A percentile compares a stretch with the other conserved stretches of the same genome.
These are phyloP conservation scores for Euphorbia celastroides DNA, from an alignment of 441 rosid species.

Conservation along the genomic window DNA sequence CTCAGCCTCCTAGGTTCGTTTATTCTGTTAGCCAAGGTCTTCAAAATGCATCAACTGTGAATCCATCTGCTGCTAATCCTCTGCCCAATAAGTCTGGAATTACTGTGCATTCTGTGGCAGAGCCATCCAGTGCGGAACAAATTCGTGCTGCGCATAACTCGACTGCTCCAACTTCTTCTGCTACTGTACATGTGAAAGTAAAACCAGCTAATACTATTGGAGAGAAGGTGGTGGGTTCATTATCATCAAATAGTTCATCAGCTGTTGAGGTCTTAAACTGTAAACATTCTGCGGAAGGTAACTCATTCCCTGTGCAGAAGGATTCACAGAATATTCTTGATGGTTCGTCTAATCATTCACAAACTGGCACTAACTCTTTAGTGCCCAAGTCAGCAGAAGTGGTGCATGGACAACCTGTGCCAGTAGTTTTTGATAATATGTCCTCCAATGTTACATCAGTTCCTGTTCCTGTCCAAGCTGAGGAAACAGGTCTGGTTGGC, in stretches of 20 bases:
- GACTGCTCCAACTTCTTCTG: constrained; percentile 32
- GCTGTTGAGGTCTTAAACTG: constrained; percentile 37
- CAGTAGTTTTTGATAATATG: constrained; percentile 24
- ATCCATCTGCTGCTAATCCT: constrained; percentile 37
- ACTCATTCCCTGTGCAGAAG: constrained; percentile 27
- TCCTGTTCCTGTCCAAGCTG: constrained; percentile 23
- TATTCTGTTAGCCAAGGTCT: constrained; percentile 50
- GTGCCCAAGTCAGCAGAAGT: constrained; percentile 29
- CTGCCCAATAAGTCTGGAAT: constrained; percentile 37
- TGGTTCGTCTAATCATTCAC: constrained; percentile 35
- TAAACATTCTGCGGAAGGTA: constrained; percentile 35
- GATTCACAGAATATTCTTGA: constrained; percentile 35
- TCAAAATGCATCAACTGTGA: constrained; percentile 47
- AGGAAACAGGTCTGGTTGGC: constrained; percentile 24
- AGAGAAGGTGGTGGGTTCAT: constrained; percentile 23
- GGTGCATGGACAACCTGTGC: constrained; percentile 28
- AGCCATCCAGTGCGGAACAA: constrained; percentile 37
- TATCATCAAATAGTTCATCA: constrained; percentile 21
- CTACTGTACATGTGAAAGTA: constrained; percentile 42
- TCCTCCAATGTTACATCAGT: constrained; percentile 16
- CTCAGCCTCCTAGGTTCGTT: constrained; percentile 58
- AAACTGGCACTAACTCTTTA: constrained; percentile 34
- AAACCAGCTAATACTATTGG: constrained; percentile 30
- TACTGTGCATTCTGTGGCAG: constrained; percentile 35
- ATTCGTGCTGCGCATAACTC: constrained; percentile 37